These are phyloP conservation scores for Fusarium ramigenum DNA, from an alignment of 2,329 filamentous ascomycete genomes.

Conservation along the genomic window DNA sequence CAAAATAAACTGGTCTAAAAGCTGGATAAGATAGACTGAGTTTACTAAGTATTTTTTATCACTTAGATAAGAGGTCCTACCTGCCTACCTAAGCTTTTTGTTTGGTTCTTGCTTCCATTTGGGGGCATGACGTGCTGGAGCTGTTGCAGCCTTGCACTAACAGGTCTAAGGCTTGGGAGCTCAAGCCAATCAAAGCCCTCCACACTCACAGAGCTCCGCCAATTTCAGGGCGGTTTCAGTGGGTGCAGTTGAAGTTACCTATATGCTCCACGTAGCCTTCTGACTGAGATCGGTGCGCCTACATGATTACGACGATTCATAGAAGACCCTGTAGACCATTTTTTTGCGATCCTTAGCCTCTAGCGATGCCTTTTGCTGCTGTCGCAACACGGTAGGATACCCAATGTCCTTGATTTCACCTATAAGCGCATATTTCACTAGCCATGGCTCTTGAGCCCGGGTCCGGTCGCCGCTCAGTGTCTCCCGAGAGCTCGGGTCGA, in stretches of 20 bases:
- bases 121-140: constrained; percentile 35
- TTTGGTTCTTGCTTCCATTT: neutral
- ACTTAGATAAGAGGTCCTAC: neutral
- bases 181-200: constrained; percentile 35
- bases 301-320: constrained; percentile 28
- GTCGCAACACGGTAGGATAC: constrained; percentile 19
- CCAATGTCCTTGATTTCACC: constrained; percentile 35
- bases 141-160: constrained; percentile 42
- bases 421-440: constrained; percentile 37
- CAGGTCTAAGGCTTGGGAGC: constrained; percentile 20
- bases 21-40: neutral
- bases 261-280: constrained; percentile 44
- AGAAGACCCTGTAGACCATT: constrained; percentile 4
- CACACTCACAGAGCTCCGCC: neutral
- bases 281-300: constrained; percentile 33
- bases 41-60: neutral
- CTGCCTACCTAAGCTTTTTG: neutral
- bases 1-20: neutral
- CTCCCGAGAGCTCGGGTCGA: constrained; percentile 86
- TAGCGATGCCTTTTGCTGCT: constrained; percentile 31
- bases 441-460: constrained; percentile 73
- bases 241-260: constrained; percentile 25
- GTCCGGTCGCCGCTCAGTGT: constrained; percentile 67
- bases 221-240: constrained; percentile 26
- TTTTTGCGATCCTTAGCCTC: constrained; percentile 1